A percentile compares a stretch with the other conserved stretches of the same genome.
Evolutionary conservation across 2,329 filamentous ascomycete genomes (phyloP).

Genomic region (Moelleriella libera): DNA sequence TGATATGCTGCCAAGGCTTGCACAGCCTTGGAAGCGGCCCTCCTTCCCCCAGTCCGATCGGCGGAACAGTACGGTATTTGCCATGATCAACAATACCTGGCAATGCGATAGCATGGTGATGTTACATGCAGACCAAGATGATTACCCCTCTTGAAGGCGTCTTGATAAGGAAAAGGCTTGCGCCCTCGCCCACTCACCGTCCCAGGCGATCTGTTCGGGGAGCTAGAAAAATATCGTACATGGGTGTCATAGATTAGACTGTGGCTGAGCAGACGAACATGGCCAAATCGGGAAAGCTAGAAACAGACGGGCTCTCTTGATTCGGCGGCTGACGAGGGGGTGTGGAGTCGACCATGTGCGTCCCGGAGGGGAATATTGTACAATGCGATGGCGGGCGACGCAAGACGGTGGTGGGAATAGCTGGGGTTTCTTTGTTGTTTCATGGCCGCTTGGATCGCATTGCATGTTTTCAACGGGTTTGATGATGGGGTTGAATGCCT

Average conservation of each 20-base stretch:
- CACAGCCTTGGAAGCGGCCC: conserved; percentile 1
- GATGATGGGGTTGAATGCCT: not conserved
- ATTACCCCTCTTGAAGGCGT: not conserved
- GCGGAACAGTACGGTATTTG: not conserved
- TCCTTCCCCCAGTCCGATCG: not conserved
- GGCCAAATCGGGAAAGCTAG: conserved; percentile 6
- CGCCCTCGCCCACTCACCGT: too few species aligned
- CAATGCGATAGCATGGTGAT: not conserved
- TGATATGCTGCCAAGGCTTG: conserved; percentile 2
- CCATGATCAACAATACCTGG: not conserved
- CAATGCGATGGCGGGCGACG: not conserved
- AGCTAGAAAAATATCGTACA: too few species aligned
- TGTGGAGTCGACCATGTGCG: not conserved
- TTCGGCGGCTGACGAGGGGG: not conserved
- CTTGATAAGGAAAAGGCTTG: too few species aligned
- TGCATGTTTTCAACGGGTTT: not conserved
- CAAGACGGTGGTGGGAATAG: not conserved
- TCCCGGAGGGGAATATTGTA: not conserved
- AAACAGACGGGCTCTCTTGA: not conserved
- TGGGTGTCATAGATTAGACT: conserved; percentile 2
- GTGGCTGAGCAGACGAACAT: conserved; percentile 9
- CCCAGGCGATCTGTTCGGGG: too few species aligned
- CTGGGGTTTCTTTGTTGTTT: not conserved
- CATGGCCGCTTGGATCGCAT: not conserved
- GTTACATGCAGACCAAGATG: not conserved